Conservation (phyloP, 306 rosid species). For the Dicorynia guianensis region DNA sequence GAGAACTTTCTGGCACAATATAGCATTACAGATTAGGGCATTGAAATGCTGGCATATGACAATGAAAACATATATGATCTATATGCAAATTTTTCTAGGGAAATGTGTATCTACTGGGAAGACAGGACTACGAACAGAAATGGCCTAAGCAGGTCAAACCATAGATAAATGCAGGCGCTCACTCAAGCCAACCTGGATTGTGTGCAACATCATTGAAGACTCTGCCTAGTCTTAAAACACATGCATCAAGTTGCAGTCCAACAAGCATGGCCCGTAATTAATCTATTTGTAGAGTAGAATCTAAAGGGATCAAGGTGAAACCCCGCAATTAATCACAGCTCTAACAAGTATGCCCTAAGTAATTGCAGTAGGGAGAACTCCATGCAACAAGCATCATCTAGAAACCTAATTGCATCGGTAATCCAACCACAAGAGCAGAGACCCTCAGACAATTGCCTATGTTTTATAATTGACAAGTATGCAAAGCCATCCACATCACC, state of each 20-base stretch:
- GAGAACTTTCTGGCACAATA: constrained; percentile 14
- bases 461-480: constrained; percentile 73
- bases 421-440: constrained; percentile 78
- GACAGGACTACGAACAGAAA: neutral
- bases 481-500: constrained; percentile 68
- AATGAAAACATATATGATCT: constrained; percentile 6
- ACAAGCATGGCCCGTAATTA: neutral
- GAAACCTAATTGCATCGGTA: constrained; percentile 65
- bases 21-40: neutral
- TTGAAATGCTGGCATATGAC: neutral
- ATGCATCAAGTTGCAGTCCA: neutral
- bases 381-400: constrained; percentile 74
- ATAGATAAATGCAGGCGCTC: neutral
- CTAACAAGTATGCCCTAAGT: constrained; percentile 93
- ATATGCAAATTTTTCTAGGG: neutral
- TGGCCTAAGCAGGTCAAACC: neutral
- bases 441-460: no score
- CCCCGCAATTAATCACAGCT: constrained; percentile 59
- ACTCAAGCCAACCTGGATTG: constrained; percentile 21
- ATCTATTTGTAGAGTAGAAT: neutral
- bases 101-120: neutral
- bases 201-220: neutral
- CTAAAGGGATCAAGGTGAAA: constrained; percentile 41
- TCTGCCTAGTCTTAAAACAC: constrained; percentile 31
- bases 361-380: constrained; percentile 74